These are phyloP conservation scores for Bruguiera hainesii DNA, from an alignment of 441 rosid species.

Conservation along the genomic window DNA sequence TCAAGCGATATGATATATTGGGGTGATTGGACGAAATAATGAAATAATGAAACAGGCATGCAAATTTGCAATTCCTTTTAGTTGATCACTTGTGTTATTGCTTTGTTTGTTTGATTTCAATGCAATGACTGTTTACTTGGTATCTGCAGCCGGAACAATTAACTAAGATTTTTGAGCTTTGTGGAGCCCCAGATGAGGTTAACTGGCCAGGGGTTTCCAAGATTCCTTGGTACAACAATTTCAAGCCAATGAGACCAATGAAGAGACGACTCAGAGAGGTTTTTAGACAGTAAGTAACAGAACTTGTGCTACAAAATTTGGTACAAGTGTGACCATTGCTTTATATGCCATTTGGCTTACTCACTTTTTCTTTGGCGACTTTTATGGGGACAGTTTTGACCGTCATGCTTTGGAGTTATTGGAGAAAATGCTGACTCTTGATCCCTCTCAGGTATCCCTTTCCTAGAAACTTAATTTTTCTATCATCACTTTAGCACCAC, in stretches of 20 bases:
- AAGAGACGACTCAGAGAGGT: conserved; percentile 88
- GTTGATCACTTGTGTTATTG: neutral
- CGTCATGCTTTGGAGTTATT: conserved; percentile 91
- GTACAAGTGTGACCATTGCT: neutral
- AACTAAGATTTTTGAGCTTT: conserved; percentile 87
- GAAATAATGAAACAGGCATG: no score
- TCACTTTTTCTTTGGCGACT: conserved; percentile 9
- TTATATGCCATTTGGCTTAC: neutral
- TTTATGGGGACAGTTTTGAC: conserved; percentile 48
- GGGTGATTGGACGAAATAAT: no score
- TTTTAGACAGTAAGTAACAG: conserved; percentile 70
- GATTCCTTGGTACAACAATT: conserved; percentile 87
- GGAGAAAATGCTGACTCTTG: conserved; percentile 91
- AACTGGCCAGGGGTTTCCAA: conserved; percentile 95
- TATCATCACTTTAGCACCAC: neutral
- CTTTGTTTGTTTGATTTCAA: neutral
- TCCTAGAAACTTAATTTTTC: neutral
- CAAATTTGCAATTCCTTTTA: neutral
- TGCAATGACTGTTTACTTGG: conserved; percentile 11
- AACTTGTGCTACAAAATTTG: conserved; percentile 3
- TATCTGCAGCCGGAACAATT: conserved; percentile 74
- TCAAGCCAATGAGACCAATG: conserved; percentile 75
- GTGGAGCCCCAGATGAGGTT: conserved; percentile 91
- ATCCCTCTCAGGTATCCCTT: conserved; percentile 78
- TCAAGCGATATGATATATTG: no score